Conservation (phyloP, 257 asterid genomes). For the Striga asiatica region DNA sequence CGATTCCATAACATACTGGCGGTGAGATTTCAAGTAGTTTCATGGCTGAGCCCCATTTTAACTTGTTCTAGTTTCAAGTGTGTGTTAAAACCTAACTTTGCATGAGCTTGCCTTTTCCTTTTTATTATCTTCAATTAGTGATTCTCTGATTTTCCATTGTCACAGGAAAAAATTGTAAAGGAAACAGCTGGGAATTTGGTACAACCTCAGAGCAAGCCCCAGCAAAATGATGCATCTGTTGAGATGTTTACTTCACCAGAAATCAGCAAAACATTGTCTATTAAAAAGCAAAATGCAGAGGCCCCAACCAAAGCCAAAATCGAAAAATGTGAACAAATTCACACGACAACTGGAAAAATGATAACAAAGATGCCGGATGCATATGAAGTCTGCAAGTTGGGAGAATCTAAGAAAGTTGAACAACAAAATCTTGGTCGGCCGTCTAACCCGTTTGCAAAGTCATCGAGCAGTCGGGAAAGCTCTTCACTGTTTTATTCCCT, state of each 20-base stretch:
- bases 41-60: no score
- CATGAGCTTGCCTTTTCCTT: not conserved
- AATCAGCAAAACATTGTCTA: slow-evolving; percentile 22
- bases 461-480: slow-evolving; percentile 41
- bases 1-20: slow-evolving; percentile 78
- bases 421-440: slow-evolving; percentile 35
- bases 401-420: slow-evolving; percentile 26
- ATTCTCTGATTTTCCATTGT: slow-evolving; percentile 8
- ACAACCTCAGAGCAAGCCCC: slow-evolving; percentile 17
- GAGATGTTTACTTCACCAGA: slow-evolving; percentile 27
- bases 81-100: not conserved
- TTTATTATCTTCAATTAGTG: not conserved
- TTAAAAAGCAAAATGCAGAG: slow-evolving; percentile 24
- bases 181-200: slow-evolving; percentile 26
- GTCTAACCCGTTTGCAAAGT: slow-evolving; percentile 72
- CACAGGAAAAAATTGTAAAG: slow-evolving; percentile 56
- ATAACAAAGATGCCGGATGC: slow-evolving; percentile 12
- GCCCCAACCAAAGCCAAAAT: slow-evolving; percentile 25
- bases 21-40: slow-evolving; percentile 48
- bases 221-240: slow-evolving; percentile 19
- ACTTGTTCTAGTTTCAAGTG: no score
- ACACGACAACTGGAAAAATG: slow-evolving; percentile 24
- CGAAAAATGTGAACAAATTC: slow-evolving; percentile 23
- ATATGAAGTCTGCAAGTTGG: slow-evolving; percentile 13
- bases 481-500: slow-evolving; percentile 56